These are phyloP conservation scores for Leccinum olivaceopallidum DNA, from an alignment of 768 basidiomycete species.

Conservation along the genomic window DNA sequence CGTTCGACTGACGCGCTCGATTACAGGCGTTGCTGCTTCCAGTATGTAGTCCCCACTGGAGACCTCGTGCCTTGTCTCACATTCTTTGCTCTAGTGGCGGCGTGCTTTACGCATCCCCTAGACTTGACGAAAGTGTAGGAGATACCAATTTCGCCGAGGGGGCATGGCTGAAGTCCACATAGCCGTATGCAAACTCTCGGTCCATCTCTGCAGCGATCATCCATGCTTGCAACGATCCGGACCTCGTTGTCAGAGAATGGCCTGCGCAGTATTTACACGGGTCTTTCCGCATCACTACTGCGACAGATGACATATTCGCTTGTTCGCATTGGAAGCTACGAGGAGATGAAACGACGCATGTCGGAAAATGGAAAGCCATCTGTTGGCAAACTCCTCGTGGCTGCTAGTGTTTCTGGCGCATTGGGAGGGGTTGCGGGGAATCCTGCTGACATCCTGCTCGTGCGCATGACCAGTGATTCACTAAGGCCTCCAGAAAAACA, in stretches of 20 bases:
- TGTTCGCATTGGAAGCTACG: conserved; percentile 81
- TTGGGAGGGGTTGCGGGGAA: conserved; percentile 86
- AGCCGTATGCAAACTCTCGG: conserved; percentile 83
- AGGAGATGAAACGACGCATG: conserved; percentile 65
- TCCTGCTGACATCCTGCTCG: conserved; percentile 72
- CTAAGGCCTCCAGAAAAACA: conserved; percentile 70
- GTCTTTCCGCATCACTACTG: conserved; percentile 78
- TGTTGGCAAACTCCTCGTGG: conserved; percentile 54
- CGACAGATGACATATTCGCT: conserved; percentile 93
- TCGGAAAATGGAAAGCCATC: conserved; percentile 53
- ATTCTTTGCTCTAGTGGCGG: conserved; percentile 57
- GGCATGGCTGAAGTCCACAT: conserved; percentile 7
- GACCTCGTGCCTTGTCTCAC: conserved; percentile 1
- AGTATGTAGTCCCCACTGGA: conserved; percentile 41
- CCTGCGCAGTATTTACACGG: conserved; percentile 74
- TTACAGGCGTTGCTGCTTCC: conserved; percentile 60
- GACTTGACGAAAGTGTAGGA: conserved; percentile 85
- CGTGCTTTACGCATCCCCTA: conserved; percentile 78
- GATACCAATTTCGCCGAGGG: neutral
- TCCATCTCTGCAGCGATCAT: conserved; percentile 52
- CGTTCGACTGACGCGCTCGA: conserved; percentile 11
- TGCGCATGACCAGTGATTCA: conserved; percentile 88
- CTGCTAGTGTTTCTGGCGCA: conserved; percentile 73
- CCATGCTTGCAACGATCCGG: conserved; percentile 64
- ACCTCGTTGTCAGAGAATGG: conserved; percentile 67